phyloP scores from a whole-genome alignment of 2,329 filamentous ascomycete species.

The Fusarium sp. region DNA sequence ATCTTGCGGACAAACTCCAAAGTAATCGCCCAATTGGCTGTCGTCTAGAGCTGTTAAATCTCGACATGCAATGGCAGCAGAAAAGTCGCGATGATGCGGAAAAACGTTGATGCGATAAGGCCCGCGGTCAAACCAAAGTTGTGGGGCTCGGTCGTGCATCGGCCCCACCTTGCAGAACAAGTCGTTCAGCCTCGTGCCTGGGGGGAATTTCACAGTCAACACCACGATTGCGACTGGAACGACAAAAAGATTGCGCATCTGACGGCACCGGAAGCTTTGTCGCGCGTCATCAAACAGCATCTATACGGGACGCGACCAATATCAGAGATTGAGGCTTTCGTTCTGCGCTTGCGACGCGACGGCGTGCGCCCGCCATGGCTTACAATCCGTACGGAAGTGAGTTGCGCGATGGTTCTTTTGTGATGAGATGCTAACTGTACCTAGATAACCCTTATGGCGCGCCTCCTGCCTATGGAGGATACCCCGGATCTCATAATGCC shows the following conservation, averaged over 20 bases:
- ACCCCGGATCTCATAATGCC: conserved; percentile 67
- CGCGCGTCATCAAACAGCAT: conserved; percentile 4
- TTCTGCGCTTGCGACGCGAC: conserved; percentile 22
- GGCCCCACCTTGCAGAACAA: conserved; percentile 40
- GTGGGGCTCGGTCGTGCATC: conserved; percentile 23
- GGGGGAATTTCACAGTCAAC: conserved; percentile 30
- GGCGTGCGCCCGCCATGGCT: conserved; percentile 57
- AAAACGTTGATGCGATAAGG: conserved; percentile 47
- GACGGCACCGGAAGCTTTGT: background rate
- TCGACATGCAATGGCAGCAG: conserved; percentile 19
- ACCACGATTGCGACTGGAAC: conserved; percentile 29
- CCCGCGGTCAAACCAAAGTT: conserved; percentile 8
- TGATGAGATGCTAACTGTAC: conserved; percentile 18
- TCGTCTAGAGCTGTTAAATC: conserved; percentile 30
- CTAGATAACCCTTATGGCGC: conserved; percentile 73
- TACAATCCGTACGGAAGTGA: conserved; percentile 72
- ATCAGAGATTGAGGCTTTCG: background rate
- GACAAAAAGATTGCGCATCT: conserved; percentile 22
- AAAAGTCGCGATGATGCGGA: conserved; percentile 47
- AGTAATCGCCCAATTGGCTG: conserved; percentile 37
- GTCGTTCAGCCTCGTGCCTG: conserved; percentile 43
- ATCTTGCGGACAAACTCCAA: conserved; percentile 31
- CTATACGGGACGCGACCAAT: background rate
- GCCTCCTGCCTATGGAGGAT: conserved; percentile 79
- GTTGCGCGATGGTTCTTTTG: conserved; percentile 16